Evolutionary conservation across 768 basidiomycete species (phyloP), one percentile per base, ranked within the genome.

Genomic region (Amanita jacksonii): DNA sequence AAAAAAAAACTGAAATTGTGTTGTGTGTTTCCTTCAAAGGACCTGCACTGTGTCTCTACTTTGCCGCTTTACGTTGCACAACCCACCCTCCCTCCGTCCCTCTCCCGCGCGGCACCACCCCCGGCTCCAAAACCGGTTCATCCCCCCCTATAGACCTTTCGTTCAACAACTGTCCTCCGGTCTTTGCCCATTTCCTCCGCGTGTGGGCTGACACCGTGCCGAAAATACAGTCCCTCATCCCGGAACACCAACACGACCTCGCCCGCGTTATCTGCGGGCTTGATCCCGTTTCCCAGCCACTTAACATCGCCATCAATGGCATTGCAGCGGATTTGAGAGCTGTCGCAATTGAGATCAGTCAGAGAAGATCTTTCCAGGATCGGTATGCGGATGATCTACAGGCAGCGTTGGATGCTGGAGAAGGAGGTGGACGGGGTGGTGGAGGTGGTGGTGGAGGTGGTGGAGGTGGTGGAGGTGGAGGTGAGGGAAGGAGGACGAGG

Each of bases 331-430:
- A 90, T 57, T 61, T 92, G n/a, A 73, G 86, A 13, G 82, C 84
- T 0, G 82, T 92, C 0, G 84, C 86, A 0, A 87, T 92, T 38
- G 89, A 91, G 54, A 89, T 92, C 50, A 82, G 83, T 45, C 86
- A 88, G 60, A 62, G 89, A 4, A 66, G 89, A 16, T 80, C 83
- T 0, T 92, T 92, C 62, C 89, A 92, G 58, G 78, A 86, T 50
- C 67, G 84, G 7, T 91, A 84, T 53, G 78, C 77, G 0, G 53
- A 61, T 1, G 89, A 86, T 57, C 60, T 92, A 2, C 86, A 91
- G 56, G 83, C 81, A 1, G 87, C 84, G 0, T 66, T 92, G 34
- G 85, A 90, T 52, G 72, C 79, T n/a, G n/a, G n/a, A n/a, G n/a
- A n/a, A n/a, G n/a, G n/a, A n/a, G n/a, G n/a, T n/a, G n/a, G n/a